These are phyloP conservation scores for Berberis vulgaris DNA, from an alignment of 164 flowering plant species.

Conservation along the genomic window DNA sequence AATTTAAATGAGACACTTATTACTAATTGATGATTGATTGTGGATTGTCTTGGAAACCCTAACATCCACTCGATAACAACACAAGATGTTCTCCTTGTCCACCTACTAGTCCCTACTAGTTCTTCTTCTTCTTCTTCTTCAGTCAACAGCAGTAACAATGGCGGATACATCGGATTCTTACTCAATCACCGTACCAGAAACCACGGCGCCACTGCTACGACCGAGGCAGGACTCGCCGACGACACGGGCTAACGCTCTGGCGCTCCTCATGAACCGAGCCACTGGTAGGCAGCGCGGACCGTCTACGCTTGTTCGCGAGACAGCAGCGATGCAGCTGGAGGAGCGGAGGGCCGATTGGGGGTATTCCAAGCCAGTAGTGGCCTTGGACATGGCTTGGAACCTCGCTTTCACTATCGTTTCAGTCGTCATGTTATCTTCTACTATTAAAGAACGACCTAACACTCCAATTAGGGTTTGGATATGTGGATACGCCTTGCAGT, in stretches of 20 bases:
- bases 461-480: conserved; percentile 68
- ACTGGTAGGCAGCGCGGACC: conserved; percentile 76
- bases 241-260: conserved; percentile 33
- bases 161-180: too few relatives aligned
- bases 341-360: conserved; percentile 96
- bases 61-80: too few relatives aligned
- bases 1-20: too few relatives aligned
- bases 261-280: conserved; percentile 59
- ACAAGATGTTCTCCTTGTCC: neutral
- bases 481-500: conserved; percentile 64
- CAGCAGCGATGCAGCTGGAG: conserved; percentile 87
- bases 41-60: too few relatives aligned
- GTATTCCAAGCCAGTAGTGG: conserved; percentile 89
- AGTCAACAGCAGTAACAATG: too few relatives aligned
- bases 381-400: conserved; percentile 83
- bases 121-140: neutral
- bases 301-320: conserved; percentile 75
- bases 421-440: conserved; percentile 36
- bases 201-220: conserved; percentile 44
- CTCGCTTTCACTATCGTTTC: conserved; percentile 59
- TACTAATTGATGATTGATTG: too few relatives aligned
- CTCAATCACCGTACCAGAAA: neutral
- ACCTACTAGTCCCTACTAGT: neutral
- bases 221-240: conserved; percentile 22
- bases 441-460: conserved; percentile 38